Conservation (phyloP, 2,329 filamentous ascomycete genomes). For the Diaporthe caulivora region DNA sequence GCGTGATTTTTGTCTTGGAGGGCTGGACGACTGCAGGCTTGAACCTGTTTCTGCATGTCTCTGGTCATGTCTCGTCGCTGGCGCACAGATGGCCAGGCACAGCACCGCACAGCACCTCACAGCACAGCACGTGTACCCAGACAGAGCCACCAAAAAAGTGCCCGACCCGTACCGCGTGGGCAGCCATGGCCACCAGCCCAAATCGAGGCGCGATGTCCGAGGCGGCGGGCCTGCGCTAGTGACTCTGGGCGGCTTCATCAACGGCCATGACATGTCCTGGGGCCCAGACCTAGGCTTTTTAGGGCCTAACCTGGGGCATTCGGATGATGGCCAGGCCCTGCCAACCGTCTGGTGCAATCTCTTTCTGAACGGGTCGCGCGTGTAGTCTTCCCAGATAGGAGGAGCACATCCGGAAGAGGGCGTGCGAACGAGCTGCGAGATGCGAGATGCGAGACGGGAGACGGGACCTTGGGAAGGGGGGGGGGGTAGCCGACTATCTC, state of each 20-base stretch:
- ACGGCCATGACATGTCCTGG: slow-evolving; percentile 2
- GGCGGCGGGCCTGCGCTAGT: slow-evolving; percentile 6
- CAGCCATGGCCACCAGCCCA: neutral
- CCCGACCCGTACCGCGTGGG: slow-evolving; percentile 13
- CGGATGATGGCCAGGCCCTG: slow-evolving; percentile 23
- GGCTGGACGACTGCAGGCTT: slow-evolving; percentile 13
- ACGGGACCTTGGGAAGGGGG: neutral
- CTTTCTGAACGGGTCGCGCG: neutral
- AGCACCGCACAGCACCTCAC: neutral
- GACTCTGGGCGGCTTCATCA: slow-evolving; percentile 27
- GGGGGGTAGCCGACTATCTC: neutral
- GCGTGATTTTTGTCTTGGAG: slow-evolving; percentile 20
- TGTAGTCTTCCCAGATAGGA: slow-evolving; percentile 21
- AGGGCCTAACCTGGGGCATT: neutral
- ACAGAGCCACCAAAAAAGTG: neutral
- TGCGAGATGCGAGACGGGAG: too few species aligned
- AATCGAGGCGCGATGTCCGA: slow-evolving; percentile 18
- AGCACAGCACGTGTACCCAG: neutral
- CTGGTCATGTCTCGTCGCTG: neutral
- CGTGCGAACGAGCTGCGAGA: neutral
- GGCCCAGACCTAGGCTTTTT: slow-evolving; percentile 12
- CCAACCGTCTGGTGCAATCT: slow-evolving; percentile 23
- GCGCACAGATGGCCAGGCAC: slow-evolving; percentile 7
- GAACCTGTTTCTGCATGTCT: neutral
- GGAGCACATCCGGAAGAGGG: neutral